Evolutionary conservation across 352 stramenopile species (phyloP), one percentile per base, ranked within the genome.

Genomic region (Blastocystis sp.): DNA sequence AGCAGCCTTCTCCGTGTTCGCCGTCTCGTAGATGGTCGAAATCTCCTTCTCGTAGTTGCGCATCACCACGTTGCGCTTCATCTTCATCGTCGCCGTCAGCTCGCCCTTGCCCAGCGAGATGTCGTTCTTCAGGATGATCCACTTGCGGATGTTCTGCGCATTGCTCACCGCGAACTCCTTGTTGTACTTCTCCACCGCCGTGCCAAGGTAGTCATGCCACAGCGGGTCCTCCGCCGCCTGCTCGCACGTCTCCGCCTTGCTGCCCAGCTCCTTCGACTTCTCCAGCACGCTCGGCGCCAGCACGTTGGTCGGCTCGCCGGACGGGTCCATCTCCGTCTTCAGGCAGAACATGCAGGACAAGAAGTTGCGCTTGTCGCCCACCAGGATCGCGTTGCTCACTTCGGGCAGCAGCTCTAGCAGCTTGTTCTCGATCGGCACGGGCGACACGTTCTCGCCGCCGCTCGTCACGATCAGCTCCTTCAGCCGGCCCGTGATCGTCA

Each of bases 41-140:
- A 84, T 84, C 57, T 84, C 74, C 61, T 84, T 69, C 6, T 61
- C 48, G 48, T 64, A 84, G 28, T 84, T 62, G 21, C 74, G 74
- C 40, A 84, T 34, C 17, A 97, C 95, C 61, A 97, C 69, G 89
- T 93, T 94, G 74, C 95, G 94, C 93, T 98, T 98, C 65, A 98
- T 91, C 92, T 98, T 98, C 87, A 98, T 92, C 89, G 95, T 98
- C 45, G 95, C 94, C 64, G 95, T 98, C 24, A 98, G 91, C 89
- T 98, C 95, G 87, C 94, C 93, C 63, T 92, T 94, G 64, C 90
- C 89, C 60, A 97, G 94, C 43, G 92, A 95, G 87, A 98, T 97
- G 91, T 97, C 94, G 68, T 90, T 92, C 79, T 95, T 91, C 38
- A 97, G 89, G 59, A 97, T 91, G 76, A 92, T 89, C 89, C 92